Percentiles rank a stretch among this genome's conserved stretches.
Evolutionary conservation across 1,284 basidiomycete species (phyloP).

Genomic region (Puccinia hordei): DNA sequence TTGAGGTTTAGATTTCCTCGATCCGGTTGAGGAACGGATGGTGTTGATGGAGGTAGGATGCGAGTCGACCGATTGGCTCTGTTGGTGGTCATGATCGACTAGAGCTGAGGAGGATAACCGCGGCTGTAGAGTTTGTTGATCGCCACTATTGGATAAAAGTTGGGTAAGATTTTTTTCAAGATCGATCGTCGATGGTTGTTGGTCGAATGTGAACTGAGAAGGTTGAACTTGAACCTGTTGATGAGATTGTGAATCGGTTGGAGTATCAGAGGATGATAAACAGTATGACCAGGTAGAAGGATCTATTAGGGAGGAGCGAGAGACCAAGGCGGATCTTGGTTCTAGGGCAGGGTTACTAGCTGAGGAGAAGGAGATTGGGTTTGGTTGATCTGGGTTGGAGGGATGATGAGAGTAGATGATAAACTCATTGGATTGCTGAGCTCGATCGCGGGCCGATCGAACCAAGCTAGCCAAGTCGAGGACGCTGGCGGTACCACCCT

Average conservation of each 20-base stretch:
- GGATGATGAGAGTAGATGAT: slow-evolving; percentile 5
- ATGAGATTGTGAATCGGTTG: background rate
- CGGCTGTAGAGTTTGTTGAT: too few relatives aligned
- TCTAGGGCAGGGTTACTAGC: background rate
- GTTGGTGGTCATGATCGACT: background rate
- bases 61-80: too few relatives aligned
- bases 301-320: background rate
- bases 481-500: slow-evolving; percentile 37
- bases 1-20: background rate
- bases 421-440: background rate
- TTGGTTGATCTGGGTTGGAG: too few relatives aligned
- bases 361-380: too few relatives aligned
- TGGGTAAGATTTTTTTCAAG: too few relatives aligned
- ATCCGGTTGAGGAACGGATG: background rate
- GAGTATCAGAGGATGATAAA: background rate
- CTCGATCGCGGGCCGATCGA: slow-evolving; percentile 21
- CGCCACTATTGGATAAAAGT: too few relatives aligned
- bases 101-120: background rate
- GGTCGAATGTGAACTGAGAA: background rate
- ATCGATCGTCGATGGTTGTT: background rate
- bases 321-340: background rate
- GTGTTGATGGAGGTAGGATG: background rate
- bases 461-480: slow-evolving; percentile 46
- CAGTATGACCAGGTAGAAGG: too few relatives aligned
- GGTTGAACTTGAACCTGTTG: too few relatives aligned